Conservation (phyloP, 352 stramenopile species). For the Phytophthora pseudosyringae region DNA sequence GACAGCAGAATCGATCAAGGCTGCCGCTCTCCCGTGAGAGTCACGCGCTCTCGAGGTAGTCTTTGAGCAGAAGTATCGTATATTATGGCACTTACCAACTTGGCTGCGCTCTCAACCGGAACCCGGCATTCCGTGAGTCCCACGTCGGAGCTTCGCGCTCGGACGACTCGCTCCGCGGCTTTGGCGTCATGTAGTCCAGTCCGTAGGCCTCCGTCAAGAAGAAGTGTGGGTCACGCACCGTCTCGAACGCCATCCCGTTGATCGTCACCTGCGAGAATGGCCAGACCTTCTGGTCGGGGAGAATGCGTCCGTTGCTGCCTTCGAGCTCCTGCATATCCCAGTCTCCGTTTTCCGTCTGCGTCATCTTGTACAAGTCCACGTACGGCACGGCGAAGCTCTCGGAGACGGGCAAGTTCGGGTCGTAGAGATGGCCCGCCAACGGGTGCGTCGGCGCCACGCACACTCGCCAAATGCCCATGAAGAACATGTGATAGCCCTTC, state of each 20-base stretch:
- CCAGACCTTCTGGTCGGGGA: slow-evolving; percentile 25
- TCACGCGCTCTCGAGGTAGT: too few relatives aligned
- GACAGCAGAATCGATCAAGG: too few relatives aligned
- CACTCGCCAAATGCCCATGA: slow-evolving; percentile 38
- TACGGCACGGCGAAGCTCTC: slow-evolving; percentile 27
- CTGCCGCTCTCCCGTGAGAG: too few relatives aligned
- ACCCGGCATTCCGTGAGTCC: not conserved
- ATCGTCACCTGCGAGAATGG: slow-evolving; percentile 31
- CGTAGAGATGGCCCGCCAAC: slow-evolving; percentile 41
- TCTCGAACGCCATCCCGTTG: slow-evolving; percentile 41
- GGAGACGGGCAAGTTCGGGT: slow-evolving; percentile 24
- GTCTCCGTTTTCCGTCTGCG: slow-evolving; percentile 10
- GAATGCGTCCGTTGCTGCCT: slow-evolving; percentile 12
- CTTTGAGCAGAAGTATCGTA: too few relatives aligned
- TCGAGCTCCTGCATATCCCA: slow-evolving; percentile 30
- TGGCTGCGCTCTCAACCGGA: not conserved
- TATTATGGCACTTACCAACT: not conserved
- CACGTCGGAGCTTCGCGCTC: not conserved
- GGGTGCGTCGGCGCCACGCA: slow-evolving; percentile 44
- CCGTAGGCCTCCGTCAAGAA: slow-evolving; percentile 44
- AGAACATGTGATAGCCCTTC: slow-evolving; percentile 58
- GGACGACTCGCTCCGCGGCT: slow-evolving; percentile 9
- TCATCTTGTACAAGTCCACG: slow-evolving; percentile 47
- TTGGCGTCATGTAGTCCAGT: slow-evolving; percentile 36
- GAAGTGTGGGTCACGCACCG: slow-evolving; percentile 36